Percentiles rank a stretch among this genome's conserved stretches.
Evolutionary conservation across 106 monocot species (phyloP).

Genomic region (Alisma plantagoaquatica): DNA sequence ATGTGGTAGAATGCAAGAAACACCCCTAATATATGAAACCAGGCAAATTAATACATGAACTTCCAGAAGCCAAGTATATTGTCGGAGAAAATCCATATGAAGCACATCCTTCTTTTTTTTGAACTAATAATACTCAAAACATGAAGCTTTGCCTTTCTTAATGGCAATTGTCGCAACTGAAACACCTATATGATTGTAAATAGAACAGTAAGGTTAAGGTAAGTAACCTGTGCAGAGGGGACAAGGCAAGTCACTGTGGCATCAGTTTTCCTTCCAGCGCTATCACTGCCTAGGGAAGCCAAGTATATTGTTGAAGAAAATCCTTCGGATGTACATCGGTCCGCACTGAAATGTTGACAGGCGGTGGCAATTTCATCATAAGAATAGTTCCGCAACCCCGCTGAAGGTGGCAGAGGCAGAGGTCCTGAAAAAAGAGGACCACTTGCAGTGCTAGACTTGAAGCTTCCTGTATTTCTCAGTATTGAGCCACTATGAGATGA

Average conservation of each 20-base stretch:
- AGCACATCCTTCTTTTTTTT: too few relatives aligned
- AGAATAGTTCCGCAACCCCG: slow-evolving; percentile 53
- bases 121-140: too few relatives aligned
- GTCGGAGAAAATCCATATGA: too few relatives aligned
- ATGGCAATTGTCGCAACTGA: too few relatives aligned
- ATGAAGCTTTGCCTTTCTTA: too few relatives aligned
- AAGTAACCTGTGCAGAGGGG: slow-evolving; percentile 58
- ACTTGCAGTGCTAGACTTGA: slow-evolving; percentile 39
- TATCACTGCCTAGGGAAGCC: slow-evolving; percentile 83
- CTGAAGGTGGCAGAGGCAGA: slow-evolving; percentile 69
- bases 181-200: too few relatives aligned
- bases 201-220: background rate
- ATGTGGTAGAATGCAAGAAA: too few relatives aligned
- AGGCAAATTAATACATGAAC: too few relatives aligned
- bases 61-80: too few relatives aligned
- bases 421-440: slow-evolving; percentile 38
- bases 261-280: slow-evolving; percentile 44
- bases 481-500: slow-evolving; percentile 22
- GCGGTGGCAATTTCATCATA: slow-evolving; percentile 72
- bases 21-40: too few relatives aligned
- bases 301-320: slow-evolving; percentile 48
- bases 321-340: slow-evolving; percentile 65
- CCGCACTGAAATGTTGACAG: slow-evolving; percentile 68
- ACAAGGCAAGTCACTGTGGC: slow-evolving; percentile 62
- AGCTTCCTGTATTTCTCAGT: slow-evolving; percentile 59